phyloP scores from a whole-genome alignment of 192 early-diverging fungal genomes.

The Linnemannia schmuckeri region DNA sequence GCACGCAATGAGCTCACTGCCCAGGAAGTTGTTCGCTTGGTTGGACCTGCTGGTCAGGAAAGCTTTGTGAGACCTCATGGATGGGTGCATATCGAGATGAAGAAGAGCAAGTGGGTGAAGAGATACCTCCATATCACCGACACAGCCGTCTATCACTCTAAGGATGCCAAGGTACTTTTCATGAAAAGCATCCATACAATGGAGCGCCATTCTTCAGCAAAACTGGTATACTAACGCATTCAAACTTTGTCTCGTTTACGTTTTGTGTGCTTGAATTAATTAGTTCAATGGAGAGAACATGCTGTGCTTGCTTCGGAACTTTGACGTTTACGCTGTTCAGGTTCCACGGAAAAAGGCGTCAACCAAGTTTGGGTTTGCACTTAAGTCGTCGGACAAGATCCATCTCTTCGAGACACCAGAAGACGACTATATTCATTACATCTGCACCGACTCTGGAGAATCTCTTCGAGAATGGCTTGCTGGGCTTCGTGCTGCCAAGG shows the following conservation, averaged over 20 bases:
- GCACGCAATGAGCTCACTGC: constrained; percentile 71
- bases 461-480: constrained; percentile 81
- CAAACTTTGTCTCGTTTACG: background rate
- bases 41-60: constrained; percentile 45
- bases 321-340: constrained; percentile 89
- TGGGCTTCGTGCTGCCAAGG: constrained; percentile 77
- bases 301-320: constrained; percentile 74
- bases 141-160: constrained; percentile 74
- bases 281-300: constrained; percentile 54
- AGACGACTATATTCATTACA: constrained; percentile 82
- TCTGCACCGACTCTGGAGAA: constrained; percentile 76
- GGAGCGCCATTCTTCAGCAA: background rate
- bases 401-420: constrained; percentile 87
- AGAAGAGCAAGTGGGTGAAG: constrained; percentile 90
- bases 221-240: constrained; percentile 10
- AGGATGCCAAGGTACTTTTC: constrained; percentile 71
- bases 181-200: background rate
- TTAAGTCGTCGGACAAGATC: constrained; percentile 84
- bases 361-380: constrained; percentile 85
- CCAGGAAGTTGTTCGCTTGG: constrained; percentile 60
- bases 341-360: constrained; percentile 76
- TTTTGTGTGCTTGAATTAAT: background rate
- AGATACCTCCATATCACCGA: constrained; percentile 78
- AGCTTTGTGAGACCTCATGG: constrained; percentile 60
- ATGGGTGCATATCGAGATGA: constrained; percentile 81